phyloP scores from a whole-genome alignment of 2,329 filamentous ascomycete genomes.

The Pyrenophora seminiperda region DNA sequence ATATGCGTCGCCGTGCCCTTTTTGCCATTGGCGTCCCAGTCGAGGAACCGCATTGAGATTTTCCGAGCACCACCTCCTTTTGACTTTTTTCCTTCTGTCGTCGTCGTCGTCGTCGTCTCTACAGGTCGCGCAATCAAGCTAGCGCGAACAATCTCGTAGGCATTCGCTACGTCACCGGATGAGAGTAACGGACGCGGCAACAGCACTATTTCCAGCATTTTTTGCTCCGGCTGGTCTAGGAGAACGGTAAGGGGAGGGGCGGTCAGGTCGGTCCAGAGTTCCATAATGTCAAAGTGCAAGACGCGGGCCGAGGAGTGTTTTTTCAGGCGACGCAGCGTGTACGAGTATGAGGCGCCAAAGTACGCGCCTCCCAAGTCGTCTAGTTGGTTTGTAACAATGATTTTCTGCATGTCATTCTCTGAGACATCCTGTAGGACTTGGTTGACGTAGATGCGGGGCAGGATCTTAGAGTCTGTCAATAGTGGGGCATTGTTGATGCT shows the following conservation, averaged over 20 bases:
- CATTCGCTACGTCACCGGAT: constrained; percentile 21
- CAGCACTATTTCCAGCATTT: constrained; percentile 37
- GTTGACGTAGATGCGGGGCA: constrained; percentile 35
- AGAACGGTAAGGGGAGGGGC: constrained; percentile 15
- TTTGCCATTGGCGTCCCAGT: constrained; percentile 38
- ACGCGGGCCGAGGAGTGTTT: constrained; percentile 25
- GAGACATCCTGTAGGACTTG: constrained; percentile 37
- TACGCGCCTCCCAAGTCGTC: constrained; percentile 28
- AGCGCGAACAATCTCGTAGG: constrained; percentile 35
- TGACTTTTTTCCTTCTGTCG: not conserved
- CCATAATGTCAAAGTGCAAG: constrained; percentile 40
- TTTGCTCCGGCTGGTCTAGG: constrained; percentile 28
- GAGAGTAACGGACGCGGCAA: constrained; percentile 33
- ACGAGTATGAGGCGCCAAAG: constrained; percentile 40
- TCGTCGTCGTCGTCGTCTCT: too few relatives aligned
- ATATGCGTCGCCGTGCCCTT: constrained; percentile 36
- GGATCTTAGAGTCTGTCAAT: constrained; percentile 20
- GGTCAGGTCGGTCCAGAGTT: constrained; percentile 27
- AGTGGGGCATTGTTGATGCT: constrained; percentile 35
- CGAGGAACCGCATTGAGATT: constrained; percentile 33
- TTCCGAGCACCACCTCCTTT: constrained; percentile 1
- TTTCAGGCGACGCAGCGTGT: constrained; percentile 28
- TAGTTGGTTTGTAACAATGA: constrained; percentile 28
- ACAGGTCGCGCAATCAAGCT: constrained; percentile 18
- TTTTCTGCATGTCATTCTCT: constrained; percentile 15